Base-by-base conservation (phyloP, 805 yeast species). In the Groenewaldozyma tartarivorans region DNA sequence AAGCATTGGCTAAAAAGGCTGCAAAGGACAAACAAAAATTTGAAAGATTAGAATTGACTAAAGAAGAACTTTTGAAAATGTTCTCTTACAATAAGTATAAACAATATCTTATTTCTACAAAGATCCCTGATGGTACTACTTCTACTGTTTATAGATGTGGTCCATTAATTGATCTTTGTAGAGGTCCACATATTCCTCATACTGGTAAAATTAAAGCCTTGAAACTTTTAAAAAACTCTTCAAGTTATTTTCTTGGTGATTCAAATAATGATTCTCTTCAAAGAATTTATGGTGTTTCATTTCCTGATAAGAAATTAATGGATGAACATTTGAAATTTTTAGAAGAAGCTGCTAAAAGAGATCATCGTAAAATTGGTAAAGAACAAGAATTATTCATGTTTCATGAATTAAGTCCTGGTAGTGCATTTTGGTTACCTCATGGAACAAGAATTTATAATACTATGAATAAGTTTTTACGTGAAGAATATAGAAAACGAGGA, bases 81-180 rank as follows among this genome's bases (percentile, higher is more conserved):
- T 92, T 92, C 71, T 67, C 74, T 48, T 92, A 92, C 75, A 92
- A 94, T 71, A 88, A 88, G 68, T 92, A 90, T 69, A 92, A 92
- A 73, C 88, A 85, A 55, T 75, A 82, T 55, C 74, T 90, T 55
- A 88, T 92, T 55, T 66, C 72, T 51, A 79, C 82, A 51, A 92
- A 92, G 70, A 77, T 92, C 48, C 96, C 96, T 51, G 98, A 92
- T 64, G 94, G 94, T 32, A 86, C 95, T 36, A 76, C 95, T 29
- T 79, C 97, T 52, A 92, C 98, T 34, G 97, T 92, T 40, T 92
- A 92, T 71, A 79, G 96, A 68, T 90, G 97, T 69, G 98, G 98
- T 56, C 85, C 95, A 29, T 75, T 92, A 63, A 92, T 92, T 56
- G 98, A 92, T 66, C 75, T 92, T 63, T 92, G 98, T 75, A 74